phyloP scores from a whole-genome alignment of 352 stramenopile genomes.

The Aphanomyces euteiches region DNA sequence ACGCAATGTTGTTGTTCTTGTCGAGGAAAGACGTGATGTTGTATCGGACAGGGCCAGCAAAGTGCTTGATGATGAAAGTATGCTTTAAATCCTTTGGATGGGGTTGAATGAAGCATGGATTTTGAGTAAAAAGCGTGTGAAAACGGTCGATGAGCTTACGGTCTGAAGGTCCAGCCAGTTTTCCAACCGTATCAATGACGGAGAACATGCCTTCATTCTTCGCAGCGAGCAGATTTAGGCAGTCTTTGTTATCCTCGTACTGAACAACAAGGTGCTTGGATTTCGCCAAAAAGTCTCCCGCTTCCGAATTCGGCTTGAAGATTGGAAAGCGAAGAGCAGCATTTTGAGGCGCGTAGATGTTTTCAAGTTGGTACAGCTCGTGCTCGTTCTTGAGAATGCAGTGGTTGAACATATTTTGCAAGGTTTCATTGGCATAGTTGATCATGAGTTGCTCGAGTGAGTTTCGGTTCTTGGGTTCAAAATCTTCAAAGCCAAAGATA shows the following conservation, averaged over 20 bases:
- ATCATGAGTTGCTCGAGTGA: slow-evolving; percentile 93
- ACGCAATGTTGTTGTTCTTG: slow-evolving; percentile 39
- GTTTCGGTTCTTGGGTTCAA: slow-evolving; percentile 67
- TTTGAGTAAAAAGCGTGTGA: slow-evolving; percentile 35
- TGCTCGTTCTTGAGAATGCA: slow-evolving; percentile 83
- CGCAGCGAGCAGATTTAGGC: slow-evolving; percentile 6
- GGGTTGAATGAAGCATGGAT: slow-evolving; percentile 58
- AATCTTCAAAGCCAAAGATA: slow-evolving; percentile 89
- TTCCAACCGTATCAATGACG: slow-evolving; percentile 69
- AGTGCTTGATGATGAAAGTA: slow-evolving; percentile 37
- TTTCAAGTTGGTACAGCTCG: slow-evolving; percentile 67
- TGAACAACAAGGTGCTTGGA: slow-evolving; percentile 51
- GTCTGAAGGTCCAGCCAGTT: slow-evolving; percentile 28
- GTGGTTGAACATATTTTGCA: slow-evolving; percentile 89
- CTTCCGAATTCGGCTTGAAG: slow-evolving; percentile 50
- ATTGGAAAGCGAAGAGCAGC: slow-evolving; percentile 59
- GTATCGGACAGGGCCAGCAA: slow-evolving; percentile 37
- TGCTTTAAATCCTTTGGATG: slow-evolving; percentile 73
- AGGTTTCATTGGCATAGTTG: slow-evolving; percentile 89
- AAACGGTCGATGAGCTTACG: slow-evolving; percentile 33
- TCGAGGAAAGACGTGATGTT: slow-evolving; percentile 39
- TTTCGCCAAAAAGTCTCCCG: slow-evolving; percentile 63
- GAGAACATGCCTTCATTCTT: slow-evolving; percentile 17
- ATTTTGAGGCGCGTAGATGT: slow-evolving; percentile 52
- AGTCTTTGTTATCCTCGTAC: slow-evolving; percentile 70